These are phyloP conservation scores for Mycena metata DNA, from an alignment of 768 basidiomycete genomes.

Conservation along the genomic window DNA sequence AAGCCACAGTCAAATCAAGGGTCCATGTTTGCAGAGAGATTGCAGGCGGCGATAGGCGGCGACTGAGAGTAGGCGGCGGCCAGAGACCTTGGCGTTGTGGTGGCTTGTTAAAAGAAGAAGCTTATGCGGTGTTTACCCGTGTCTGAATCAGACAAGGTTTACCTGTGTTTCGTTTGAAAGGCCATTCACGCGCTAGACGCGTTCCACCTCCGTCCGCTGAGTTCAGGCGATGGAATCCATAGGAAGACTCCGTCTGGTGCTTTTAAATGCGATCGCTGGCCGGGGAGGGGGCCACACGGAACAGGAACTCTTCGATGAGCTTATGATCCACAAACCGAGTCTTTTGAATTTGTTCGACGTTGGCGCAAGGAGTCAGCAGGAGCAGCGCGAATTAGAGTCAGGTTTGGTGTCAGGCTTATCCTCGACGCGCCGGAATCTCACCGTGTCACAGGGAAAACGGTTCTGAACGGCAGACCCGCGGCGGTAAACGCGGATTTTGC, in stretches of 20 bases:
- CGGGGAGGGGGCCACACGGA: slow-evolving; percentile 66
- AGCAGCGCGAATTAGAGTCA: slow-evolving; percentile 80
- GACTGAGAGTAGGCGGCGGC: too few species aligned
- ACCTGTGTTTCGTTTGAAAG: too few species aligned
- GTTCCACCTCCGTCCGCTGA: slow-evolving; percentile 9
- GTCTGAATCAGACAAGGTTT: too few species aligned
- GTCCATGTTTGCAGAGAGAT: too few species aligned
- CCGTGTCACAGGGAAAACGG: slow-evolving; percentile 68
- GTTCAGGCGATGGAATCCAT: slow-evolving; percentile 67
- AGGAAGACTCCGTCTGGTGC: slow-evolving; percentile 65
- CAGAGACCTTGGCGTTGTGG: too few species aligned
- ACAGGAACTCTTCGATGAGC: slow-evolving; percentile 81
- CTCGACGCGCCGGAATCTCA: slow-evolving; percentile 21
- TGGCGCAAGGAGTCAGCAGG: slow-evolving; percentile 70
- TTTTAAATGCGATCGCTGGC: slow-evolving; percentile 60
- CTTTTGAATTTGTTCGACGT: slow-evolving; percentile 77
- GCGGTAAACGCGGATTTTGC: slow-evolving; percentile 86
- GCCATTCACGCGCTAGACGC: slow-evolving; percentile 31
- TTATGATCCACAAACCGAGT: slow-evolving; percentile 75
- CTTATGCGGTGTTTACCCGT: too few species aligned
- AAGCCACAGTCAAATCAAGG: too few species aligned
- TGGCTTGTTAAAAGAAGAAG: too few species aligned
- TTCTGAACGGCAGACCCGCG: slow-evolving; percentile 73
- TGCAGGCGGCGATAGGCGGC: too few species aligned
- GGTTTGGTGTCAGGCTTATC: slow-evolving; percentile 52